Evolutionary conservation across 2,329 filamentous ascomycete species (phyloP).

Genomic region (Talaromyces piceae): DNA sequence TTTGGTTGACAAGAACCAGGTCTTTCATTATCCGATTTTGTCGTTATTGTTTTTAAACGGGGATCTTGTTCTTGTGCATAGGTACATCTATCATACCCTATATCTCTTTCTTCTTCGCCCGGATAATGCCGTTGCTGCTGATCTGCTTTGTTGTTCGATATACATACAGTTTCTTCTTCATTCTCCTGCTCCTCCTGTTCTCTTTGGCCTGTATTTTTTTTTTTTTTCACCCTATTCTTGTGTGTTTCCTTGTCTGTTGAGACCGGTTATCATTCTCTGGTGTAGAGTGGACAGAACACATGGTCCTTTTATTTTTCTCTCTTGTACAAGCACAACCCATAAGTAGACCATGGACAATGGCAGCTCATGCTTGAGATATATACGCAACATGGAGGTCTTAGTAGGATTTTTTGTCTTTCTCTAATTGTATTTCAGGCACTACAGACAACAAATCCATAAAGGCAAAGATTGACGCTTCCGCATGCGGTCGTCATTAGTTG

Average conservation of each 20-base stretch:
- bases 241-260: not conserved
- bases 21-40: conserved; percentile 4
- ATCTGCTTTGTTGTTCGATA: not conserved
- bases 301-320: too few relatives aligned
- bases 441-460: too few relatives aligned
- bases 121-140: not conserved
- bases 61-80: conserved; percentile 10
- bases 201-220: not conserved
- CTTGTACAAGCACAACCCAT: too few relatives aligned
- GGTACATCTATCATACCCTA: not conserved
- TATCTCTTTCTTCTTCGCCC: not conserved
- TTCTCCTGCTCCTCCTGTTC: not conserved
- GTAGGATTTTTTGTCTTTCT: too few relatives aligned
- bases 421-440: too few relatives aligned
- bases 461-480: not conserved
- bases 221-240: too few relatives aligned
- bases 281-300: not conserved
- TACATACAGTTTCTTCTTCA: not conserved
- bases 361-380: too few relatives aligned
- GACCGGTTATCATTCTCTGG: not conserved
- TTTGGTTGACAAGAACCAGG: not conserved
- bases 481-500: too few relatives aligned
- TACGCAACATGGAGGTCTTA: too few relatives aligned
- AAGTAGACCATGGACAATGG: too few relatives aligned
- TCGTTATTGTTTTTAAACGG: conserved; percentile 11